These are phyloP conservation scores for Xylaria hypoxylon DNA, from an alignment of 2,329 filamentous ascomycete species.

Conservation along the genomic window DNA sequence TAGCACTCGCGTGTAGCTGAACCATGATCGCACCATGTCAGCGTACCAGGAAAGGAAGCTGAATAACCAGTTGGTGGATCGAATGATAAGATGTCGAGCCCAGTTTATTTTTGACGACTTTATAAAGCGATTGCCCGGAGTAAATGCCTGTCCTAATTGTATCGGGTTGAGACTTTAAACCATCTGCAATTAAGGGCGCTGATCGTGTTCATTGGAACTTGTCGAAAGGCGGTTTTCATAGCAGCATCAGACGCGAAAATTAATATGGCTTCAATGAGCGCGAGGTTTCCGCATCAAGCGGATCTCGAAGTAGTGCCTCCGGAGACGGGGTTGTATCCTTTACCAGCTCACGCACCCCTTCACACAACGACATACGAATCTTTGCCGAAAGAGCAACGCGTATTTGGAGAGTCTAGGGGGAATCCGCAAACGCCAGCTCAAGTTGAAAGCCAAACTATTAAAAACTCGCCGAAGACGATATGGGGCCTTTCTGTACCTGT, in stretches of 20 bases:
- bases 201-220: neutral
- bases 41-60: slow-evolving; percentile 12
- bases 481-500: slow-evolving; percentile 44
- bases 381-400: slow-evolving; percentile 12
- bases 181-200: neutral
- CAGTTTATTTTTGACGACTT: neutral
- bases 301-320: slow-evolving; percentile 43
- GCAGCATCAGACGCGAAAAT: neutral
- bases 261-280: slow-evolving; percentile 22
- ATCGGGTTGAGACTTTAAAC: neutral
- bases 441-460: neutral
- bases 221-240: neutral
- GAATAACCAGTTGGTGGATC: neutral
- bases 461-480: slow-evolving; percentile 23
- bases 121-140: neutral
- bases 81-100: slow-evolving; percentile 4
- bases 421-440: neutral
- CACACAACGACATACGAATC: neutral
- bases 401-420: neutral
- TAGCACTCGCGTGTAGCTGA: slow-evolving; percentile 11
- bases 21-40: slow-evolving; percentile 6
- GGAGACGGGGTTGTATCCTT: slow-evolving; percentile 40
- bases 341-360: slow-evolving; percentile 27
- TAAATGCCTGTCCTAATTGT: neutral
- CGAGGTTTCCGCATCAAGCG: slow-evolving; percentile 30